Percentiles rank a stretch among this genome's conserved stretches.
These are phyloP conservation scores for Cornus suecica DNA, from an alignment of 148 eudicot genomes.

Conservation along the genomic window DNA sequence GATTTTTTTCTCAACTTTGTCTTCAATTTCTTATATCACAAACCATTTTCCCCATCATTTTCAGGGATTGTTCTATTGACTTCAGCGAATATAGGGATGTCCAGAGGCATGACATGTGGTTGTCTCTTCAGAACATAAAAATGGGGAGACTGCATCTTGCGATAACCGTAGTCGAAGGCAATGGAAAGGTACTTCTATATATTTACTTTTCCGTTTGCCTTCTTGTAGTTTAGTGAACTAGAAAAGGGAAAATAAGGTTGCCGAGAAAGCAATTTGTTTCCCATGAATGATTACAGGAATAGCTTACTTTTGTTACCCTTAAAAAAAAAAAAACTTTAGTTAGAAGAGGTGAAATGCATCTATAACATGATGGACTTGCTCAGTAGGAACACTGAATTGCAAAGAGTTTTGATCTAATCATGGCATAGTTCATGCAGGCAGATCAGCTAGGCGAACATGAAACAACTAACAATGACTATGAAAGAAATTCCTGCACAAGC, in stretches of 20 bases:
- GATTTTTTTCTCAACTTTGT: background rate
- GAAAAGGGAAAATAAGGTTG: background rate
- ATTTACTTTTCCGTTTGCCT: too few species aligned
- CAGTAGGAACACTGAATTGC: background rate
- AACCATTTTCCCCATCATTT: background rate
- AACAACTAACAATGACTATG: conserved; percentile 19
- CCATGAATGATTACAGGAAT: background rate
- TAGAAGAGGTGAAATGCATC: background rate
- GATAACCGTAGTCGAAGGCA: conserved; percentile 52
- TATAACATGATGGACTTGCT: background rate
- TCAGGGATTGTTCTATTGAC: conserved; percentile 70
- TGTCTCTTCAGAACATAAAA: conserved; percentile 72
- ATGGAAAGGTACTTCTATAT: conserved; percentile 36
- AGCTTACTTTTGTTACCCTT: background rate
- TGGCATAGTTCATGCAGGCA: conserved; percentile 32
- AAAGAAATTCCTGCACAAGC: conserved; percentile 17
- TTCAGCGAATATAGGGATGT: conserved; percentile 62
- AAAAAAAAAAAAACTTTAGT: background rate
- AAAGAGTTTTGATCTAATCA: background rate
- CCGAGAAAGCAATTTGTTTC: background rate
- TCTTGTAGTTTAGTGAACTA: background rate
- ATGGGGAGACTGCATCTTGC: conserved; percentile 84
- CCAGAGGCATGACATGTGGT: conserved; percentile 86
- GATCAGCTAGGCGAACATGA: conserved; percentile 27
- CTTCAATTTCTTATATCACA: too few species aligned